Base-by-base conservation (phyloP, 1,139 yeast genomes). In the Suhomyces terraborum region DNA sequence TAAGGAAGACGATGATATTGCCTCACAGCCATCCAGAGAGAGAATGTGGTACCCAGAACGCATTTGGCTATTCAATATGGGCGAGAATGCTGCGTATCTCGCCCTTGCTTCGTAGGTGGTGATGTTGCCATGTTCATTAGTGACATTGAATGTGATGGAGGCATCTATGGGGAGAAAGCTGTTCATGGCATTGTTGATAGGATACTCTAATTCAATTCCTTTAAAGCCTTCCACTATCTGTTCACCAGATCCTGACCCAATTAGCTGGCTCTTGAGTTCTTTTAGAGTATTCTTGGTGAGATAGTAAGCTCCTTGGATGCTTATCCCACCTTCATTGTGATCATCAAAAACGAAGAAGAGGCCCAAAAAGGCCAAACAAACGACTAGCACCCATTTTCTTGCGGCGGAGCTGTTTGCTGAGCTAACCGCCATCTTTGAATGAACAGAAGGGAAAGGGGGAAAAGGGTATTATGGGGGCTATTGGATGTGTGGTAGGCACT, bases 81-180 rank as follows among this genome's bases (percentile, higher is more conserved):
- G 67, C 46, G 73, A 67, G 50, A 72, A 73, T 1, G 75, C 66
- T 6, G 77, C 78, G 48, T 71, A 73, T 23, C 78, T 54, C 1
- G 67, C 75, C 6, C 59, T 41, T n/a, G 69, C 40, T 27, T 58
- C 59, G 34, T 55, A 55, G 7, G 54, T 47, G n/a, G 58, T 50
- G 14, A 42, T 30, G 33, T 50, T 53, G 8, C 41, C 46, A n/a
- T 40, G 42, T 6, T 40, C 32, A n/a, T 22, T n/a, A 8, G 70
- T 53, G 1, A 57, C 51, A 46, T 70, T 69, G 49, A 59, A 66
- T 20, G 54, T 48, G 13, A 73, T 52, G 13, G 58, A 41, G 24
- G 73, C 59, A 48, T 73, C 77, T 19, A 73, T 62, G 10, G 77
- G 77, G 49, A 73, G 69, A 26, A 71, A 63, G 12, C 74, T 62